phyloP scores from a whole-genome alignment of 306 rosid species.

The Arachis hypogaea region DNA sequence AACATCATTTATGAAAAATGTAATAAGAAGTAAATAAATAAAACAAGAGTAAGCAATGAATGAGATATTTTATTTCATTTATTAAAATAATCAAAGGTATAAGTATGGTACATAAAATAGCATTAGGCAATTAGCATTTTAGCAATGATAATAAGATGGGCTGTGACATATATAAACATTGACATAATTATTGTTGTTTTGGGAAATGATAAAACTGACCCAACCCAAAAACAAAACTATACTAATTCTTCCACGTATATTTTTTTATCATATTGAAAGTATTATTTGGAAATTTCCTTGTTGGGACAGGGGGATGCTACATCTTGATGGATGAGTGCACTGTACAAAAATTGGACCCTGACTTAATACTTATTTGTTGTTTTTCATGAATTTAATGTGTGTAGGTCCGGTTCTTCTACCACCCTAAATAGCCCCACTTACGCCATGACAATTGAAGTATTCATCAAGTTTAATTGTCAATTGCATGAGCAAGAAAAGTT shows the following conservation, averaged over 20 bases:
- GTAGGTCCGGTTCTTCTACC: conserved; percentile 19
- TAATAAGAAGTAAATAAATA: no score
- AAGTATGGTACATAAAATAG: no score
- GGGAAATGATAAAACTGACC: background rate
- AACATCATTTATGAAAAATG: no score
- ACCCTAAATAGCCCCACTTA: conserved; percentile 19
- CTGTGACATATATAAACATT: no score
- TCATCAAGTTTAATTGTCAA: background rate
- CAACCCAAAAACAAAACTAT: background rate
- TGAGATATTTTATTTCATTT: no score
- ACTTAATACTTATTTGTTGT: background rate
- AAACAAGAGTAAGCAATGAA: no score
- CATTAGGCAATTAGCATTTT: background rate
- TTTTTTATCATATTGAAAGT: background rate
- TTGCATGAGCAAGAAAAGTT: background rate
- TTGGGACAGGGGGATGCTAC: background rate
- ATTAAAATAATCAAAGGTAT: no score
- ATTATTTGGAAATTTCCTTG: background rate
- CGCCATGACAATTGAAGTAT: background rate
- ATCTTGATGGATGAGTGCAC: background rate
- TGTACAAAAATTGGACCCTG: background rate
- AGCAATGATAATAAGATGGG: no score
- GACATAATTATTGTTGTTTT: background rate
- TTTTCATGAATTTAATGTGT: background rate
- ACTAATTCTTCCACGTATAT: background rate